Percentiles rank a stretch among this genome's conserved stretches.
Evolutionary conservation across 1,284 basidiomycete genomes (phyloP).

Genomic region (Volvariella volvacea): DNA sequence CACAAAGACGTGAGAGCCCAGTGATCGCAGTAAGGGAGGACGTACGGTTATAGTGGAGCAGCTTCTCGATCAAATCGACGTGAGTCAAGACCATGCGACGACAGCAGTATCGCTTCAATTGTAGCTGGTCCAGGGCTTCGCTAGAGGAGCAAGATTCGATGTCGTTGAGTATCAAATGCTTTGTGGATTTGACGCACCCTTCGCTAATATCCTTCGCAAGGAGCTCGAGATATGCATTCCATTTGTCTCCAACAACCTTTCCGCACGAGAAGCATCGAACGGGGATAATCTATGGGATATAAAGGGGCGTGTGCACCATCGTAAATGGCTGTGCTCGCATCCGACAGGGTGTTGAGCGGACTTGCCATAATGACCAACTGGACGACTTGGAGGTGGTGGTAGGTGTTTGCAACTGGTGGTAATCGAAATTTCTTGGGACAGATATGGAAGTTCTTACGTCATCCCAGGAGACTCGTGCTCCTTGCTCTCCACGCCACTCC

Average conservation of each 20-base stretch:
- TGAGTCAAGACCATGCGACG: slow-evolving; percentile 97
- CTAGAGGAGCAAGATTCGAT: slow-evolving; percentile 25
- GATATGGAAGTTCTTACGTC: too few relatives aligned
- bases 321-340: too few relatives aligned
- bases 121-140: slow-evolving; percentile 88
- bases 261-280: slow-evolving; percentile 90
- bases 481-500: too few relatives aligned
- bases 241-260: slow-evolving; percentile 91
- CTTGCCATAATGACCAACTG: too few relatives aligned
- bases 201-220: slow-evolving; percentile 76
- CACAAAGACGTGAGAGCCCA: slow-evolving; percentile 1
- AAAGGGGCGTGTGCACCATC: not conserved
- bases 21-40: slow-evolving; percentile 14
- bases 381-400: too few relatives aligned
- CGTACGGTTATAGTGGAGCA: slow-evolving; percentile 94
- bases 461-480: too few relatives aligned
- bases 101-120: slow-evolving; percentile 94
- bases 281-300: slow-evolving; percentile 65
- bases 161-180: not conserved
- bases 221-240: slow-evolving; percentile 79
- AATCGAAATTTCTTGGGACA: too few relatives aligned
- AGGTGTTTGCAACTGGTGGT: too few relatives aligned
- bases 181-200: too few relatives aligned
- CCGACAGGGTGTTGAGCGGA: too few relatives aligned
- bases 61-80: slow-evolving; percentile 94